Base-by-base conservation (phyloP, 2,329 filamentous ascomycete species). In the Neonectria ditissima region DNA sequence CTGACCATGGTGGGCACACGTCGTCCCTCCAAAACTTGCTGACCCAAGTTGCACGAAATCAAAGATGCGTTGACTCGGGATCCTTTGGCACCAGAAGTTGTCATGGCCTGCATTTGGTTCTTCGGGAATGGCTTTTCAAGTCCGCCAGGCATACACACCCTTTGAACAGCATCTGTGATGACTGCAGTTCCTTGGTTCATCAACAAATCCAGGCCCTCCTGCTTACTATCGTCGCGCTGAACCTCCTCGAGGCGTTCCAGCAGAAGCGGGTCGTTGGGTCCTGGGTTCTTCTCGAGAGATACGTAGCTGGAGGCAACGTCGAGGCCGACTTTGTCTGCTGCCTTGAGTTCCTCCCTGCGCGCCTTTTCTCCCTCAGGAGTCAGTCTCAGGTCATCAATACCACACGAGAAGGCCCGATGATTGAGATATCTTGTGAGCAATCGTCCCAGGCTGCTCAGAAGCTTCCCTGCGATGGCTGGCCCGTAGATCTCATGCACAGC, bases 51-150 rank as follows among this genome's bases (percentile, higher is more conserved):
- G 79, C 95, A 98, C 26, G 95, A 98, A 78, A 99, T 99, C 65
- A 97, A 88, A 74, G 97, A 97, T 54, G 96, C 96, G 77, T 99
- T 99, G 79, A 99, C 96, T 73, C 88, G 84, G 58, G 89, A 92
- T 76, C 96, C 96, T 82, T 99, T 99, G 55, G 96, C 96, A 78
- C 96, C 96, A 60, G 96, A 97, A 14, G 91, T 92, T 22, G 96
- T 99, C 96, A 99, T 99, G 69, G 92, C 89, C 83, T 99, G 96
- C 95, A 99, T 99, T 80, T 98, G 95, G 75, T 99, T 99, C 75
- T 91, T 91, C 1, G 96, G 96, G 79, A 99, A 99, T 8, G 92
- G 88, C 80, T 98, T 99, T 73, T 92, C 89, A 28, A 99, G 87
- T 44, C 92, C 93, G 20, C 83, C 80, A 0, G 96, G 96, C 69